Evolutionary conservation across 345 rosid species (phyloP).

Genomic region (Linum lewisii): DNA sequence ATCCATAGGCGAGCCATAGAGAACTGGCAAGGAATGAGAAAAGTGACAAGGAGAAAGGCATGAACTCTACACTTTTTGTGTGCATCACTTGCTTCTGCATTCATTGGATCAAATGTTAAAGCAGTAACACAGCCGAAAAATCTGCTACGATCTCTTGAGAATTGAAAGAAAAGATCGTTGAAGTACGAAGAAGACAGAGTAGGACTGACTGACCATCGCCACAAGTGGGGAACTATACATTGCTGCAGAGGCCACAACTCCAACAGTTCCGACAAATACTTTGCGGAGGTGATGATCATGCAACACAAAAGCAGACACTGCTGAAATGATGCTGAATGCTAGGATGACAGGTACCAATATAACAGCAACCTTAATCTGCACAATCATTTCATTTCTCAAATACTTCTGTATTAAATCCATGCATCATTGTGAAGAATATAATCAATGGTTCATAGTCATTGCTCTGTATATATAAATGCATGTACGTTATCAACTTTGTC

Average conservation of each 20-base stretch:
- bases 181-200: neutral
- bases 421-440: too few relatives aligned
- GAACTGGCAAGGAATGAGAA: constrained; percentile 66
- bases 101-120: neutral
- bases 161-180: too few relatives aligned
- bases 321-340: constrained; percentile 25
- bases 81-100: constrained; percentile 63
- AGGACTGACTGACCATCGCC: constrained; percentile 53
- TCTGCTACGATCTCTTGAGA: neutral
- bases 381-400: neutral
- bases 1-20: constrained; percentile 68
- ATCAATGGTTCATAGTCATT: too few relatives aligned
- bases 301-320: constrained; percentile 35
- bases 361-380: constrained; percentile 50
- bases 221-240: constrained; percentile 81
- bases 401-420: too few relatives aligned
- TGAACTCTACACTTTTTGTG: constrained; percentile 81
- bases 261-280: constrained; percentile 58
- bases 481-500: neutral
- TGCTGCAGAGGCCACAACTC: constrained; percentile 42
- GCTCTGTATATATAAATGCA: too few relatives aligned
- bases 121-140: too few relatives aligned
- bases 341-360: constrained; percentile 25
- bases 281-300: constrained; percentile 62
- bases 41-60: constrained; percentile 81